Evolutionary conservation across 331 rosid species (phyloP).

Genomic region (Erythrophleum ivorense): DNA sequence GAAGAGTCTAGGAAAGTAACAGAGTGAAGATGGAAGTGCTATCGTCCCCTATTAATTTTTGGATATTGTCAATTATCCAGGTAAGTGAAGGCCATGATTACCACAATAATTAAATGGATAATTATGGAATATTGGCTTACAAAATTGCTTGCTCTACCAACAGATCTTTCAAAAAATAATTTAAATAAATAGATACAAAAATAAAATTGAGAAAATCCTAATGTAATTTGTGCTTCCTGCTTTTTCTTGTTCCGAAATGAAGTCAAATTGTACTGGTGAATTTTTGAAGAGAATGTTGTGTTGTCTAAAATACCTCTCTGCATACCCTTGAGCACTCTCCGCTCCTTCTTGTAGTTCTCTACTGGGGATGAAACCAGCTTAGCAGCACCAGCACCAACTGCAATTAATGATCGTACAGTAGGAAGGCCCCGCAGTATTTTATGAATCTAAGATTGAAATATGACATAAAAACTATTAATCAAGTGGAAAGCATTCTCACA

Average conservation of each 20-base stretch:
- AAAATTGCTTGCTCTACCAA: slow-evolving; percentile 26
- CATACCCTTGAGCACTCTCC: slow-evolving; percentile 90
- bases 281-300: slow-evolving; percentile 27
- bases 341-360: slow-evolving; percentile 87
- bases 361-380: slow-evolving; percentile 91
- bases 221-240: slow-evolving; percentile 22
- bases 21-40: neutral
- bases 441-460: slow-evolving; percentile 58
- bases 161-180: slow-evolving; percentile 23
- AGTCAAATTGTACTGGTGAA: slow-evolving; percentile 31
- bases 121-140: neutral
- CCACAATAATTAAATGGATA: no score
- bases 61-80: neutral
- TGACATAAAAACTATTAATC: slow-evolving; percentile 23
- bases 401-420: slow-evolving; percentile 75
- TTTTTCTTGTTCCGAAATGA: slow-evolving; percentile 8
- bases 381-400: slow-evolving; percentile 90
- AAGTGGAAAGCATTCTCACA: slow-evolving; percentile 36
- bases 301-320: slow-evolving; percentile 82
- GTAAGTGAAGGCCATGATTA: slow-evolving; percentile 1
- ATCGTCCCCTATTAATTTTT: slow-evolving; percentile 17
- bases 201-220: neutral
- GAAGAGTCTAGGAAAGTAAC: slow-evolving; percentile 18
- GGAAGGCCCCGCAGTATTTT: slow-evolving; percentile 89
- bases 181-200: neutral